Base-by-base conservation (phyloP, 2,329 filamentous ascomycete species). In the Cladosporium sp. region DNA sequence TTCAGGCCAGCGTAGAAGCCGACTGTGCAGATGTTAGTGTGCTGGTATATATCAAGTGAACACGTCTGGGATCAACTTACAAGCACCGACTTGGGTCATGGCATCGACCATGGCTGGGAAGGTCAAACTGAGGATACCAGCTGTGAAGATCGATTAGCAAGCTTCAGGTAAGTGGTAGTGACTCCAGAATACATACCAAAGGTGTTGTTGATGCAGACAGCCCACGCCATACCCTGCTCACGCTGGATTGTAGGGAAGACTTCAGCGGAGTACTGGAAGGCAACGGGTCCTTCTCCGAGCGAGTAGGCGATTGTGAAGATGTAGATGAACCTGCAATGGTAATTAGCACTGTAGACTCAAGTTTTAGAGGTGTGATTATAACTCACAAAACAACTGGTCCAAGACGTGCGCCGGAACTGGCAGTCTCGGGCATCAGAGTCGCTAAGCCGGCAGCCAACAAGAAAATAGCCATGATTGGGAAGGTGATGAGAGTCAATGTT, bases 1-100 rank as follows among this genome's bases (percentile, higher is more conserved):
- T 85, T 86, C 77, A 84, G 85, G 0, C 76, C 82, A 0, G 84
- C 85, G 71, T 87, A 87, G 80, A 83, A 87, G 10, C 80, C 80
- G 68, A 87, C 85, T 0, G 80, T 76, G 26, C 6, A 5, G 4
- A 26, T 25, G 51, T 81, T 67, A 85, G 84, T 0, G 79, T 32
- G 3, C 7, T 32, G 51, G 7, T n/a, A 2, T 21, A 11, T 0
- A 32, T 14, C 5, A 1, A 11, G 3, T 54, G 18, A 7, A 46
- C 8, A 30, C 18, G 10, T 32, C n/a, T 11, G 25, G 26, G 16
- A 13, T 28, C 46, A 7, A 86, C 1, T 83, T 84, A 71, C 69
- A 72, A 30, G 86, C 85, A 11, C 84, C 84, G 5, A 82, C 81
- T 2, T 82, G 79, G 14, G 78, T 83, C 78, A 87, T 80, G 16